phyloP scores from a whole-genome alignment of 1,139 yeast genomes.

The Yamadazyma atmosphaerica region DNA sequence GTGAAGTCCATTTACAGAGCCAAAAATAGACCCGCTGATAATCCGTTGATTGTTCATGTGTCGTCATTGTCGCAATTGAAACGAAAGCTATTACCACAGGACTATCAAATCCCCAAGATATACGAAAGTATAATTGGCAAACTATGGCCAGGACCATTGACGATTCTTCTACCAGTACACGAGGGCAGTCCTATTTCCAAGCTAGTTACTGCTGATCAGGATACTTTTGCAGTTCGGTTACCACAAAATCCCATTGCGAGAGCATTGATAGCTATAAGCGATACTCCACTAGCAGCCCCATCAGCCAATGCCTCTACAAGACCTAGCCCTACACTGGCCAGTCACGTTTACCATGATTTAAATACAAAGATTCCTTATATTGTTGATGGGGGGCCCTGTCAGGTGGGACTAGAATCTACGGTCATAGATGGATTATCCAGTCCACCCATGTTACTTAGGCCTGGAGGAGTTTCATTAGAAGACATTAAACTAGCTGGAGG shows the following conservation, averaged over 20 bases:
- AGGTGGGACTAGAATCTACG: conserved; percentile 93
- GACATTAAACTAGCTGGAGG: conserved; percentile 69
- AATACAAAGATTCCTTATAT: conserved; percentile 80
- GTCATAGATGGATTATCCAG: conserved; percentile 83
- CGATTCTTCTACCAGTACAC: conserved; percentile 74
- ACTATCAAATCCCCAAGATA: conserved; percentile 58
- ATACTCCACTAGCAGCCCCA: conserved; percentile 93
- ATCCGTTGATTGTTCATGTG: conserved; percentile 88
- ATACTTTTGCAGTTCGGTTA: conserved; percentile 87
- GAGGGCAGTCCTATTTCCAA: conserved; percentile 57
- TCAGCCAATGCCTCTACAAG: conserved; percentile 95
- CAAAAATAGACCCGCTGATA: conserved; percentile 92
- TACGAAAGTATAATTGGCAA: conserved; percentile 61
- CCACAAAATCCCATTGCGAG: conserved; percentile 89
- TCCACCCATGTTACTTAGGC: conserved; percentile 89
- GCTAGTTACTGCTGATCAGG: conserved; percentile 81
- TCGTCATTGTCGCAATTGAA: conserved; percentile 74
- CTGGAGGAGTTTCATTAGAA: conserved; percentile 90
- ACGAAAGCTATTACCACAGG: conserved; percentile 49
- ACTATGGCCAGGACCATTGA: conserved; percentile 97
- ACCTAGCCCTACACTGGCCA: conserved; percentile 90
- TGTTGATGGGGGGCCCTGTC: conserved; percentile 85
- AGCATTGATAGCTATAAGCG: conserved; percentile 83
- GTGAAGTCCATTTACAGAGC: conserved; percentile 79
- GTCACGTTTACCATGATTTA: conserved; percentile 80